phyloP scores from a whole-genome alignment of 2,329 filamentous ascomycete species.

The Raffaelea deltoideospora region DNA sequence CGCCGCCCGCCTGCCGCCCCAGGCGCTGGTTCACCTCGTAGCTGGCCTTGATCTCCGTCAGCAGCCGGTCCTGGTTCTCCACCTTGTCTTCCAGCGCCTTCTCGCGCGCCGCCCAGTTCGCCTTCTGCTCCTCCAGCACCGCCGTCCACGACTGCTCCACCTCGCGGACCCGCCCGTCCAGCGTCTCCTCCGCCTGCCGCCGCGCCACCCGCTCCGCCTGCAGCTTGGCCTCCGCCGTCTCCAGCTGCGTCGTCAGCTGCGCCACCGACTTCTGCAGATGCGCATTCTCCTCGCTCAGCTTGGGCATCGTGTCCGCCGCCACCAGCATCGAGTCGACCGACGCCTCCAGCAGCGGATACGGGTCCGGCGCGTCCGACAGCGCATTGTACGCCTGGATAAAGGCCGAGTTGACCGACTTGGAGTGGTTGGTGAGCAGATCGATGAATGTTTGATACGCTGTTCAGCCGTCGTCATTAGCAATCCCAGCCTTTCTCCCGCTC shows the following conservation, averaged over 20 bases:
- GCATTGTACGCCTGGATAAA: slow-evolving; percentile 90
- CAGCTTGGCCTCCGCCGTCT: slow-evolving; percentile 67
- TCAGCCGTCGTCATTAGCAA: neutral
- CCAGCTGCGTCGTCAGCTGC: slow-evolving; percentile 63
- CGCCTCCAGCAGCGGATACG: slow-evolving; percentile 89
- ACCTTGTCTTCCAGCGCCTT: slow-evolving; percentile 78
- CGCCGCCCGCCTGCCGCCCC: slow-evolving; percentile 44
- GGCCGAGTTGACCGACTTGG: slow-evolving; percentile 82
- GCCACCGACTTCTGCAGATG: slow-evolving; percentile 68
- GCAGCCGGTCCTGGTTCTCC: slow-evolving; percentile 78
- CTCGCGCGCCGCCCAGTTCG: slow-evolving; percentile 94
- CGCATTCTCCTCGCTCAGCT: slow-evolving; percentile 75
- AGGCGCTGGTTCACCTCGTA: slow-evolving; percentile 92
- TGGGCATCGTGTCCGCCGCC: slow-evolving; percentile 83
- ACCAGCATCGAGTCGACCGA: slow-evolving; percentile 88
- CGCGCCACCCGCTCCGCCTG: slow-evolving; percentile 61
- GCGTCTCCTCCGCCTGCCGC: slow-evolving; percentile 58
- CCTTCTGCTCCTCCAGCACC: slow-evolving; percentile 81
- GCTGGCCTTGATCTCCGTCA: slow-evolving; percentile 92
- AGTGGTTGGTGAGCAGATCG: slow-evolving; percentile 88
- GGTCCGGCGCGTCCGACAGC: slow-evolving; percentile 88
- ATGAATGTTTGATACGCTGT: slow-evolving; percentile 94
- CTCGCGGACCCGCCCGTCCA: slow-evolving; percentile 73
- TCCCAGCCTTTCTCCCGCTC: too few species aligned
- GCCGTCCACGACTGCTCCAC: slow-evolving; percentile 82